Percentiles rank a stretch among this genome's conserved stretches.
phyloP scores from a whole-genome alignment of 305 asterid species.

The Salvia sclarea region DNA sequence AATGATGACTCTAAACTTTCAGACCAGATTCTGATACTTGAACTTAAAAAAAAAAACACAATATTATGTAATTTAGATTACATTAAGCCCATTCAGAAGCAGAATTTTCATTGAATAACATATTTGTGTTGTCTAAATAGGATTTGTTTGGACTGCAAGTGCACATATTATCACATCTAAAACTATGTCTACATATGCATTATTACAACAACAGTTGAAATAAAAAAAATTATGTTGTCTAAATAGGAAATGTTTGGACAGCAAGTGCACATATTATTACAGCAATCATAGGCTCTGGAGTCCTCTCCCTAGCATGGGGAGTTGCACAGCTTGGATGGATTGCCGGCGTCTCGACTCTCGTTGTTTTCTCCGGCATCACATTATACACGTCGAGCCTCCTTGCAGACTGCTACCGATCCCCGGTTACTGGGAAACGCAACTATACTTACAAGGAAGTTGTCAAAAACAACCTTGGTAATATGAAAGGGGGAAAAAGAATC shows the following conservation, averaged over 20 bases:
- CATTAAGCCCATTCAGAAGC: background rate
- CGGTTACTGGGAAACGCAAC: slow-evolving; percentile 45
- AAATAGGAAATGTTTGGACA: slow-evolving; percentile 50
- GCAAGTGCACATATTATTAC: slow-evolving; percentile 59
- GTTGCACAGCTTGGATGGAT: slow-evolving; percentile 61
- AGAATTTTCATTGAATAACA: background rate
- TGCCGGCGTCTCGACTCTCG: slow-evolving; percentile 41
- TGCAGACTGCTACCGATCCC: slow-evolving; percentile 54
- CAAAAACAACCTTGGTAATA: slow-evolving; percentile 42
- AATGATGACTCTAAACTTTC: background rate
- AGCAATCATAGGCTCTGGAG: slow-evolving; percentile 57
- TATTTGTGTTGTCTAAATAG: too few relatives aligned
- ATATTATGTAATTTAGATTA: background rate
- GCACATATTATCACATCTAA: background rate
- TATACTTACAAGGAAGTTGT: slow-evolving; percentile 53
- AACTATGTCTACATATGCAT: background rate
- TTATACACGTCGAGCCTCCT: slow-evolving; percentile 46
- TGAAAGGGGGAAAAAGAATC: background rate
- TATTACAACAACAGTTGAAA: background rate
- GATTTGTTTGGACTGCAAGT: background rate
- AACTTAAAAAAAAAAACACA: background rate
- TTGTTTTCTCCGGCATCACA: slow-evolving; percentile 46
- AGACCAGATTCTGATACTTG: background rate
- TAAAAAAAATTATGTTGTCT: background rate
- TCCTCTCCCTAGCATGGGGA: slow-evolving; percentile 53